Conservation (phyloP, 331 rosid genomes). For the Quercus phellos region DNA sequence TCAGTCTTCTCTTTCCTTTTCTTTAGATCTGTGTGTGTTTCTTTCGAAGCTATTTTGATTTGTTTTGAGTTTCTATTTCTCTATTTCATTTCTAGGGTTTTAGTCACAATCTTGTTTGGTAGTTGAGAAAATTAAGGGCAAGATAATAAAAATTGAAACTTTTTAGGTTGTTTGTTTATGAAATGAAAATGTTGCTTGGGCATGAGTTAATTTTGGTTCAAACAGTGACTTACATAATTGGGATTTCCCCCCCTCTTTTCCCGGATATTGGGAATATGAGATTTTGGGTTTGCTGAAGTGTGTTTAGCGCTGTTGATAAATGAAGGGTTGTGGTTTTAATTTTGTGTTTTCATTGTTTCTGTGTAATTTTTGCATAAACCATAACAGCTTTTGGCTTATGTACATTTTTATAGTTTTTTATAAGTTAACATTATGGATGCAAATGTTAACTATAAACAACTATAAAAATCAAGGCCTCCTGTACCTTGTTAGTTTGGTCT, state of each 20-base stretch:
- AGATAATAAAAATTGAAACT: neutral
- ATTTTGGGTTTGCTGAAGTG: neutral
- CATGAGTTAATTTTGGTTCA: neutral
- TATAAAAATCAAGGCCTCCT: too few species aligned
- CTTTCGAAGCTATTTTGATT: too few species aligned
- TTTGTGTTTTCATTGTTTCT: neutral
- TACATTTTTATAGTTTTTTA: too few species aligned
- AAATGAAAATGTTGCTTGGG: neutral
- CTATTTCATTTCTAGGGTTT: too few species aligned
- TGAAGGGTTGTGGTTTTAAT: neutral
- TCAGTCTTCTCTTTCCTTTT: too few species aligned
- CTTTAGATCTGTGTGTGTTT: too few species aligned
- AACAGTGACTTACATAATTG: neutral
- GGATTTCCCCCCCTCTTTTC: neutral
- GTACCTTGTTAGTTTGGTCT: too few species aligned
- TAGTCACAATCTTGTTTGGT: neutral
- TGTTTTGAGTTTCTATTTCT: too few species aligned
- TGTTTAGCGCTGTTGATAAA: neutral
- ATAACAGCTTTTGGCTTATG: too few species aligned
- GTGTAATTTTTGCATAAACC: neutral
- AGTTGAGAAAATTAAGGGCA: neutral
- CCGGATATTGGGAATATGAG: conserved; percentile 10
- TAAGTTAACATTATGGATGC: too few species aligned
- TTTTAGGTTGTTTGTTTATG: neutral
- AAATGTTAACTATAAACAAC: too few species aligned